Evolutionary conservation across 371 early-diverging fungal genomes (phyloP), one percentile per base, ranked within the genome.

Genomic region (Nosema granulosis): DNA sequence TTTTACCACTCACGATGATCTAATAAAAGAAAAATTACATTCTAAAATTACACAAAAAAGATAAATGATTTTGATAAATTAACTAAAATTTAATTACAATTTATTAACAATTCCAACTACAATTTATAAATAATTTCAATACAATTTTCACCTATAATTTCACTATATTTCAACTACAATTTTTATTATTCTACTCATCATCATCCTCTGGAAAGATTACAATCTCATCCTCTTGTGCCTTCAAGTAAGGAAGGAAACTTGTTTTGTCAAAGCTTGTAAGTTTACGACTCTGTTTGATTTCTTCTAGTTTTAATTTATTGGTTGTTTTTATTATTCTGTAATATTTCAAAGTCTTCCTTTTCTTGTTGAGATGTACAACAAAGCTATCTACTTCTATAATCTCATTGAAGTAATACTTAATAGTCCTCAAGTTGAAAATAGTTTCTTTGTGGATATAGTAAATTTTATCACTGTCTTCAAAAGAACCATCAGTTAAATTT

Each of bases 361-460:
- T 76, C 20, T 76, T 76, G 37, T 69, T 76, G 20, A 69, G 24
- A 31, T 76, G 56, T n/a, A 69, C 35, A 13, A 69, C 26, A 62
- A 51, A 61, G 12, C 16, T 37, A 51, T 35, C 20, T 37, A 75
- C 62, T 57, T 75, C 75, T 6, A 67, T 43, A n/a, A 75, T 61
- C 59, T 75, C 75, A 67, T 75, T 69, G 24, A 51, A 67, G 54
- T 68, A 75, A 34, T 68, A 75, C 26, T 67, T 66, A 34, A 75
- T 28, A 37, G 34, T 56, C 50, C 68, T 68, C 9, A 67, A 93
- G 69, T 85, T 87, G 72, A 89, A 88, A 56, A 88, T 80, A 6
- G 38, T 20, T 24, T 71, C 71, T 38, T 59, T 52, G 43, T 71
- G 71, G 1, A 71, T 57, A 18, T 29, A 38, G 29, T 71, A 57